Evolutionary conservation across 139 green algal genomes (phyloP), one percentile per base, ranked within the genome.

Genomic region (Dunaliella sp.): DNA sequence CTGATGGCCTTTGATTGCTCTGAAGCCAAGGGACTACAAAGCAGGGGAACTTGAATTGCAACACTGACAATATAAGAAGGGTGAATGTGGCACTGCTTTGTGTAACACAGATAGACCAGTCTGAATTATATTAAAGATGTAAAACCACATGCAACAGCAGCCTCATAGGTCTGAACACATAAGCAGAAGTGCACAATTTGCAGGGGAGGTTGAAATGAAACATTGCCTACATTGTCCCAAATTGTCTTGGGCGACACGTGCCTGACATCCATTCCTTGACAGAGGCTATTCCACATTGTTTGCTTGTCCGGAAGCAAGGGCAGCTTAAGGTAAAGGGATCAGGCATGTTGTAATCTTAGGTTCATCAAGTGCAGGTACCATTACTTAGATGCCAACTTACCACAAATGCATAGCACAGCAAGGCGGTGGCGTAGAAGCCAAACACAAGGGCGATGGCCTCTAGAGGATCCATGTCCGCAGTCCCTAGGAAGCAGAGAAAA

Each of bases 401-500:
- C 35, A 82, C 77, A n/a, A 58, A 82, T 1, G 35, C 80, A 38
- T 84, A 84, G 22, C 25, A 76, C 38, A 85, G 31, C 57, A 78
- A 31, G 58, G 37, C 32, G 21, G 58, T 33, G 1, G 81, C 81
- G 32, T 85, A 85, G 57, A 85, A 85, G 57, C 81, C 33, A 33
- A 85, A 85, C 1, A 85, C 37, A 22, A 85, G 24, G 57, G 37
- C 57, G 30, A 85, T n/a, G 1, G 81, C 81, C 32, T 85, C 81
- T 2, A 85, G 22, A n/a, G 57, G 57, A 32, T 85, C 38, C 81
- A 85, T 85, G 81, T 85, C 57, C 12, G 81, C 81, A 7, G 81
- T 85, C 22, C 80, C 80, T 84, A n/a, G 1, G 2, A 28, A 30
- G 7, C n/a, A 28, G n/a, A n/a, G n/a, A n/a, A n/a, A n/a, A n/a